A percentile compares a stretch with the other conserved stretches of the same genome.
These are phyloP conservation scores for Artomyces pyxidatus DNA, from an alignment of 768 basidiomycete genomes.

Conservation along the genomic window DNA sequence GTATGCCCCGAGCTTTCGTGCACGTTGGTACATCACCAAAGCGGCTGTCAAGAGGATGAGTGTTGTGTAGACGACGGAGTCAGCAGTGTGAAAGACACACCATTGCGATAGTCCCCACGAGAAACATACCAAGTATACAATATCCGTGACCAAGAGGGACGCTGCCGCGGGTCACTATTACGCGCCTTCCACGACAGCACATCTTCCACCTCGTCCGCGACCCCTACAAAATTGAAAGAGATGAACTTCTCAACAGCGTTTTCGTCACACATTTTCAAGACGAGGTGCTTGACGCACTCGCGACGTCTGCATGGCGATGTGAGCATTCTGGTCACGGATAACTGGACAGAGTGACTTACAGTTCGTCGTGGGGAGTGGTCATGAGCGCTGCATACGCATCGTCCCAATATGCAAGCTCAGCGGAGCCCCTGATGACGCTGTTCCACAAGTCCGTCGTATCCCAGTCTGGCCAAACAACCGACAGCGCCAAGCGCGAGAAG, in stretches of 20 bases:
- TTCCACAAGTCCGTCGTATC: constrained; percentile 72
- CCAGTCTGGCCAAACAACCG: constrained; percentile 44
- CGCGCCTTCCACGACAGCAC: constrained; percentile 88
- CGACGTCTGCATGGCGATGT: constrained; percentile 48
- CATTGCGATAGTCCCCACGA: constrained; percentile 85
- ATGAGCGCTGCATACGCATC: constrained; percentile 81
- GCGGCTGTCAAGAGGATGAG: constrained; percentile 48
- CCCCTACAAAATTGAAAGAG: constrained; percentile 75
- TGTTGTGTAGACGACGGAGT: no score
- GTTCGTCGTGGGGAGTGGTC: constrained; percentile 61
- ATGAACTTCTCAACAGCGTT: constrained; percentile 73
- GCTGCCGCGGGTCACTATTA: constrained; percentile 93
- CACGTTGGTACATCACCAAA: constrained; percentile 88
- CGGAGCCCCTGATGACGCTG: constrained; percentile 66
- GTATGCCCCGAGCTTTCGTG: constrained; percentile 58
- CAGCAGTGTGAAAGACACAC: no score
- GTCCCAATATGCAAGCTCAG: constrained; percentile 69
- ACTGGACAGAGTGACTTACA: constrained; percentile 44
- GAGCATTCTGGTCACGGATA: neutral
- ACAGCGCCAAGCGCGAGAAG: constrained; percentile 77
- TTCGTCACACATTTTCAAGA: constrained; percentile 90
- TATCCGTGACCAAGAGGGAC: constrained; percentile 88
- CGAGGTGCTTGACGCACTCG: constrained; percentile 74
- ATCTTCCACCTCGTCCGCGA: constrained; percentile 81
- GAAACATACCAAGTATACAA: constrained; percentile 91